phyloP scores from a whole-genome alignment of 176 grass and related monocot genomes.

The Carex cristatella region DNA sequence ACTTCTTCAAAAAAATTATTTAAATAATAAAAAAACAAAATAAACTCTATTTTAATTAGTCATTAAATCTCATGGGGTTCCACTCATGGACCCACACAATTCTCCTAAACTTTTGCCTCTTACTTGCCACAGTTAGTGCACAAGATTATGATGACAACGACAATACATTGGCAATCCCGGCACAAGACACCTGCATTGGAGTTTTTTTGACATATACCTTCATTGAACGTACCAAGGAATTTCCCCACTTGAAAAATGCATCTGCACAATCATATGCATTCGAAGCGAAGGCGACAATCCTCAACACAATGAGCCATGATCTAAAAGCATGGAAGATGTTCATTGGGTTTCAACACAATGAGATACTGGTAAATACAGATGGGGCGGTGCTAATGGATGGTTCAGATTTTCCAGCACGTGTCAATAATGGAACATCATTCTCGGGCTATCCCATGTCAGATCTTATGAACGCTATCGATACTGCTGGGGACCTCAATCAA shows the following conservation, averaged over 20 bases:
- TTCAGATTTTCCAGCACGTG: slow-evolving; percentile 52
- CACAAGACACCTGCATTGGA: slow-evolving; percentile 72
- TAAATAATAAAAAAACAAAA: not conserved
- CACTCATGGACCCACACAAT: slow-evolving; percentile 17
- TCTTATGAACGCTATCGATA: slow-evolving; percentile 83
- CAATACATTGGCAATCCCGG: slow-evolving; percentile 25
- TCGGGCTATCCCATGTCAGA: slow-evolving; percentile 61
- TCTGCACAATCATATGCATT: slow-evolving; percentile 91
- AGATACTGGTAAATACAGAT: slow-evolving; percentile 63
- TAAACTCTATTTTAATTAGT: not conserved
- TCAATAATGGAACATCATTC: slow-evolving; percentile 52
- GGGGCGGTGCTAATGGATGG: slow-evolving; percentile 63
- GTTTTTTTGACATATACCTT: slow-evolving; percentile 87
- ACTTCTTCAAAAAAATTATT: not conserved
- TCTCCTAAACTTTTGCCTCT: slow-evolving; percentile 8
- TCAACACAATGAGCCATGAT: slow-evolving; percentile 75
- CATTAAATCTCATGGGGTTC: slow-evolving; percentile 21
- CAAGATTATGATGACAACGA: slow-evolving; percentile 41
- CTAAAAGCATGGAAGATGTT: slow-evolving; percentile 84
- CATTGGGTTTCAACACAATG: slow-evolving; percentile 78
- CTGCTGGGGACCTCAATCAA: slow-evolving; percentile 59
- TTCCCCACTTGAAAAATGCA: slow-evolving; percentile 70
- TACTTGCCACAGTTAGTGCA: slow-evolving; percentile 9
- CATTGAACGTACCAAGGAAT: slow-evolving; percentile 75
- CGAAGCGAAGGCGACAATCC: slow-evolving; percentile 47